Base-by-base conservation (phyloP, 495 filamentous ascomycete genomes). In the Talaromyces wortmannii region DNA sequence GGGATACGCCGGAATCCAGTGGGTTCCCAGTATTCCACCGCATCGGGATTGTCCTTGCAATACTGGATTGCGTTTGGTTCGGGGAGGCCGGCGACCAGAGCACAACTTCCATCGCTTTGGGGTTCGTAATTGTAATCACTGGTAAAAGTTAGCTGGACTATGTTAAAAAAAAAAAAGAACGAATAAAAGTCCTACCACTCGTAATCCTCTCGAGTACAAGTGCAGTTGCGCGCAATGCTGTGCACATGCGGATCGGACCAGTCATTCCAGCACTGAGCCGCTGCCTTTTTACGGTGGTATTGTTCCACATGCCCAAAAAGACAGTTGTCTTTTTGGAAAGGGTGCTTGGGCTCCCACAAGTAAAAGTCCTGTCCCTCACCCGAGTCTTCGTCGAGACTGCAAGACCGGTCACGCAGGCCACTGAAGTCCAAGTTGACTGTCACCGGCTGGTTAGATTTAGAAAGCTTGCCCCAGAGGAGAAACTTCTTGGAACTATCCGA, bases 61-160 rank as follows among this genome's bases (percentile, higher is more conserved):
- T 77, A 64, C 44, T 78, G 75, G 55, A 75, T 73, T 51, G 85
- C 83, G 63, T 92, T 80, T n/a, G 84, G 77, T 18, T 84, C 82
- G 7, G 69, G 18, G 46, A 90, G 78, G 29, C 91, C 92, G 0
- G 73, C 60, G 31, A 96, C 88, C 36, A 94, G 83, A 6, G 61
- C 59, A 69, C 95, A 99, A 56, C 83, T 82, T 44, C 85, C 86
- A 64, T 91, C 88, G 33, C 63, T 78, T 67, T 86, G 79, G 43
- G 85, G 80, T 66, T 96, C 82, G 67, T 81, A 99, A 71, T 99
- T 99, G 77, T 88, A 99, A 67, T 96, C 92, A 74, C 91, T 96
- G 58, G 0, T 18, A 46, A 30, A 16, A 29, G 58, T 74, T 59
- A 68, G 63, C 52, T 53, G 44, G 6, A 45, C 32, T 43, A 48